A percentile compares a stretch with the other conserved stretches of the same genome.
phyloP scores from a whole-genome alignment of 1,284 basidiomycete genomes.

The Ustilago cynodontis region DNA sequence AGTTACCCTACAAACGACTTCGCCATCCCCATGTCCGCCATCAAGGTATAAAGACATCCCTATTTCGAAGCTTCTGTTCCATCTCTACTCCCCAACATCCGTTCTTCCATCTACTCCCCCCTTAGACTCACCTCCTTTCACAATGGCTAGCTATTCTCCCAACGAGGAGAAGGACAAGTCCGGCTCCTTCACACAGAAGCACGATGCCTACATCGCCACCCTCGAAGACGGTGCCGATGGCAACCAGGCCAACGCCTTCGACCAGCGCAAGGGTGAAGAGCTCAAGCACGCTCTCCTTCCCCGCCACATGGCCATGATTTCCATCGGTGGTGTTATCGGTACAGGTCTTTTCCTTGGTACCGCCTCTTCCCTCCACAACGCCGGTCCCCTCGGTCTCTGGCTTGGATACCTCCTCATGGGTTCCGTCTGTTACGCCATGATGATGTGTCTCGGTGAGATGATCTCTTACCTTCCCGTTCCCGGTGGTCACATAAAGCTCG shows the following conservation, averaged over 20 bases:
- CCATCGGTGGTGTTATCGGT: slow-evolving; percentile 54
- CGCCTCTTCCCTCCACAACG: slow-evolving; percentile 73
- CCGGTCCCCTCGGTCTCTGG: slow-evolving; percentile 71
- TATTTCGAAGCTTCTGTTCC: not conserved
- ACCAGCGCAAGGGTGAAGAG: slow-evolving; percentile 55
- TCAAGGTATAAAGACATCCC: slow-evolving; percentile 25
- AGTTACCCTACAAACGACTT: not conserved
- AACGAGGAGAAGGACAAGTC: slow-evolving; percentile 43
- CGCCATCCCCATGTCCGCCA: not conserved
- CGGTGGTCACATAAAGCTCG: slow-evolving; percentile 83
- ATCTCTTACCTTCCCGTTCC: slow-evolving; percentile 74
- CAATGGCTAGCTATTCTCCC: slow-evolving; percentile 37
- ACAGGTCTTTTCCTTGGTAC: slow-evolving; percentile 78
- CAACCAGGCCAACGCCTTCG: slow-evolving; percentile 37
- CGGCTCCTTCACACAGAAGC: slow-evolving; percentile 29
- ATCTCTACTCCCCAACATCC: slow-evolving; percentile 1
- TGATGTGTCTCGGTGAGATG: slow-evolving; percentile 72
- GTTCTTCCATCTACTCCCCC: slow-evolving; percentile 1
- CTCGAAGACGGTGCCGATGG: slow-evolving; percentile 43
- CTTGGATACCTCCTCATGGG: slow-evolving; percentile 70
- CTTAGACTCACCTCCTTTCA: slow-evolving; percentile 11
- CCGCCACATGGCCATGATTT: slow-evolving; percentile 57
- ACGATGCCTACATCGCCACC: slow-evolving; percentile 34
- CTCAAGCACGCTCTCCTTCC: slow-evolving; percentile 56
- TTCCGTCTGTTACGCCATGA: slow-evolving; percentile 60